These are phyloP conservation scores for Aspergillus udagawae DNA, from an alignment of 2,329 filamentous ascomycete species.

Conservation along the genomic window DNA sequence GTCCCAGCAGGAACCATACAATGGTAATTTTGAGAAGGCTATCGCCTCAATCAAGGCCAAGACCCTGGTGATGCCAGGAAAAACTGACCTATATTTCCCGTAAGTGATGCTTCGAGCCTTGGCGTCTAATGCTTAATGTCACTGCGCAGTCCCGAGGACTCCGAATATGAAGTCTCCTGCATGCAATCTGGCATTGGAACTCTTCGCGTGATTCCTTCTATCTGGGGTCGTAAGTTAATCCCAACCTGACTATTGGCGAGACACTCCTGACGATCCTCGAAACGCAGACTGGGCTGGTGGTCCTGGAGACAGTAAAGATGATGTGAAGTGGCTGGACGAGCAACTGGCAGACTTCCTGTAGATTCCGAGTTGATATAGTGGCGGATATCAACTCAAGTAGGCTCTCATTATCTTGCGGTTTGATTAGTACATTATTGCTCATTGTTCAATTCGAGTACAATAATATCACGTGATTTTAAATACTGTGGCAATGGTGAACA, in stretches of 20 bases:
- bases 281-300: conserved; percentile 59
- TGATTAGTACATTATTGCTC: background rate
- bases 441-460: no score
- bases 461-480: background rate
- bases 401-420: background rate
- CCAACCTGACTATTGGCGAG: background rate
- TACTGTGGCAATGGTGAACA: background rate
- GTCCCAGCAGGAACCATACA: conserved; percentile 64
- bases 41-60: conserved; percentile 69
- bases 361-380: conserved; percentile 1
- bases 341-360: conserved; percentile 54
- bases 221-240: conserved; percentile 58
- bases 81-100: conserved; percentile 79
- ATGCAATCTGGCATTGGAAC: conserved; percentile 58
- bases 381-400: background rate
- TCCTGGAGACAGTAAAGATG: conserved; percentile 66
- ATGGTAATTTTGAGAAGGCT: conserved; percentile 61
- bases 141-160: conserved; percentile 63
- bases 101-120: conserved; percentile 34
- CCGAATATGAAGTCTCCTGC: conserved; percentile 64
- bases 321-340: conserved; percentile 68
- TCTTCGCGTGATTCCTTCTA: conserved; percentile 53
- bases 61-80: conserved; percentile 64
- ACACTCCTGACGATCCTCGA: conserved; percentile 12
- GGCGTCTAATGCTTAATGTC: conserved; percentile 5